Conservation (phyloP, 192 early-diverging fungal species). For the Hyaloraphidium curvatum region DNA sequence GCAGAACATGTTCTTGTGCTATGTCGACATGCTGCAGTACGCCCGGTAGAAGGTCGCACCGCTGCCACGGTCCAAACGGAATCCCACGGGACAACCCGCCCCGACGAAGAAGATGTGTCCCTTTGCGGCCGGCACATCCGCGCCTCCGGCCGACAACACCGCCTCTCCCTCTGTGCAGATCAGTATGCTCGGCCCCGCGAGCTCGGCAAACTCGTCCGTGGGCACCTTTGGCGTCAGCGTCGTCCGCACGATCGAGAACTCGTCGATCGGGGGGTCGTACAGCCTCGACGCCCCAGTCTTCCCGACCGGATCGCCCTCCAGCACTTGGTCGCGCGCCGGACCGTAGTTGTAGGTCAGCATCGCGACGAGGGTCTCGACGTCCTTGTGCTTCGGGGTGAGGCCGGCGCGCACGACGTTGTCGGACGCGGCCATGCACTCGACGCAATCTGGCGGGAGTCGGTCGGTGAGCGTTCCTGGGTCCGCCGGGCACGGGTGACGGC, state of each 20-base stretch:
- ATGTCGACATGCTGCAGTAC: too few species aligned
- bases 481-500: not conserved
- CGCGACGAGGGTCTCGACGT: conserved; percentile 68
- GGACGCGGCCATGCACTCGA: conserved; percentile 96
- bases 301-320: conserved; percentile 31
- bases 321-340: conserved; percentile 57
- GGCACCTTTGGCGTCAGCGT: too few species aligned
- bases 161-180: too few species aligned
- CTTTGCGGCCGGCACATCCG: too few species aligned
- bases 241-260: conserved; percentile 70
- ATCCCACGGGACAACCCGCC: too few species aligned
- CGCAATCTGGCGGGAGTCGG: conserved; percentile 42
- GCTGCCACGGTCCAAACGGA: too few species aligned
- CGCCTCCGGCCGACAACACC: too few species aligned
- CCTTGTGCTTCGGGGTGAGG: conserved; percentile 92
- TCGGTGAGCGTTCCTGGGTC: not conserved
- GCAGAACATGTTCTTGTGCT: too few species aligned
- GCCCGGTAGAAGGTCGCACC: too few species aligned
- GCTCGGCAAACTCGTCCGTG: too few species aligned
- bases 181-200: too few species aligned
- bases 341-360: conserved; percentile 87
- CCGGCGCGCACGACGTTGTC: conserved; percentile 97
- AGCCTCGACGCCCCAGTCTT: conserved; percentile 42
- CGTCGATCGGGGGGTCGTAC: conserved; percentile 93
- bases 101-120: too few species aligned